These are phyloP conservation scores for Coleophoma crateriformis DNA, from an alignment of 2,329 filamentous ascomycete genomes.

Conservation along the genomic window DNA sequence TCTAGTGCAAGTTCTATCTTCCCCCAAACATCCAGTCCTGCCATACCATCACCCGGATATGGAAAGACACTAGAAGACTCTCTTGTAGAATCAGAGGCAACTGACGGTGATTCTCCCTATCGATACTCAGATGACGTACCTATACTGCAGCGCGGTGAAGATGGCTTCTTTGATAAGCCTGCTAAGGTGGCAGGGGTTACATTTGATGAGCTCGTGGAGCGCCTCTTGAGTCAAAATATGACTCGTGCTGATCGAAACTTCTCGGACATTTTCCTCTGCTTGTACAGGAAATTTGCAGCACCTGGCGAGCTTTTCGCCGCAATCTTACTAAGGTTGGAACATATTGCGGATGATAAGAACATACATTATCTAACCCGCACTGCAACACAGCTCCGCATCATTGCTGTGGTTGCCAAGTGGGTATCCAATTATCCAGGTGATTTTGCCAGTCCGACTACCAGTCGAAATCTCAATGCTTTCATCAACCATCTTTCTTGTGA, in stretches of 20 bases:
- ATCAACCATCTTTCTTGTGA: conserved; percentile 68
- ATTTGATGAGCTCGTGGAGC: conserved; percentile 75
- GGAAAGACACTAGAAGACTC: conserved; percentile 16
- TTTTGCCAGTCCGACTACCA: conserved; percentile 75
- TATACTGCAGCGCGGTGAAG: conserved; percentile 60
- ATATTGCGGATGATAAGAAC: conserved; percentile 58
- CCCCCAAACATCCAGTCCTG: conserved; percentile 11
- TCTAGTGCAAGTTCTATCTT: conserved; percentile 6
- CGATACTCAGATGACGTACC: conserved; percentile 63
- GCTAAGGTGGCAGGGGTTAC: conserved; percentile 46
- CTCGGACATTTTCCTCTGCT: conserved; percentile 78
- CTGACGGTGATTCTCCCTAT: conserved; percentile 61
- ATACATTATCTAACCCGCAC: conserved; percentile 71
- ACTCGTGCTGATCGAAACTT: conserved; percentile 89
- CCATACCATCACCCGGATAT: conserved; percentile 11
- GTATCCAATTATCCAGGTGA: conserved; percentile 86
- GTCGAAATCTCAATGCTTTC: conserved; percentile 68
- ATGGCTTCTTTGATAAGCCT: conserved; percentile 50
- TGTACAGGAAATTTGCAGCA: conserved; percentile 90
- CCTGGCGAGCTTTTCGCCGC: conserved; percentile 73
- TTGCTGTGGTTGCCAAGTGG: conserved; percentile 85
- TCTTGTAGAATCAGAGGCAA: conserved; percentile 49
- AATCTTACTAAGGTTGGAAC: conserved; percentile 72
- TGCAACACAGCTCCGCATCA: conserved; percentile 74
- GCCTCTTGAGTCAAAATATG: conserved; percentile 75